Percentiles rank a stretch among this genome's conserved stretches.
Evolutionary conservation across 345 rosid species (phyloP).

Genomic region (Toxicodendron radicans): DNA sequence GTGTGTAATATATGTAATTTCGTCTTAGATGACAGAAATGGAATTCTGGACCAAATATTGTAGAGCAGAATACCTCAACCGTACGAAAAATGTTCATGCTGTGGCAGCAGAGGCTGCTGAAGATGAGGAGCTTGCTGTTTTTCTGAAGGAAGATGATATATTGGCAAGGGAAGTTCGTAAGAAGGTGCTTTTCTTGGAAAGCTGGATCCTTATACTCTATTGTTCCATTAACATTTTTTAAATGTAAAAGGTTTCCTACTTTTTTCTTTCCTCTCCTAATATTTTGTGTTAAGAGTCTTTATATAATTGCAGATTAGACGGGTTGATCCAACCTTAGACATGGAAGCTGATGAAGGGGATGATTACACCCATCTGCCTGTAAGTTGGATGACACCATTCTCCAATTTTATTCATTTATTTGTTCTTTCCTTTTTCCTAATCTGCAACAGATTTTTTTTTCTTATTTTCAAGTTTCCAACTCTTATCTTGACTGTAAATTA

Average conservation of each 20-base stretch:
- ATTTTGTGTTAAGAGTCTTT: constrained; percentile 13
- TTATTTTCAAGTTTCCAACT: neutral
- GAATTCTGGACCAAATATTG: constrained; percentile 97
- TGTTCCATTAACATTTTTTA: constrained; percentile 8
- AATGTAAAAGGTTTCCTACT: constrained; percentile 10
- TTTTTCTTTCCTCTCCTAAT: constrained; percentile 10
- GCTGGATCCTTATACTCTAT: neutral
- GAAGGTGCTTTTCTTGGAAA: constrained; percentile 54
- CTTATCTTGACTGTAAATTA: neutral
- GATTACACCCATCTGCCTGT: constrained; percentile 94
- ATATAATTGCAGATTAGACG: constrained; percentile 61
- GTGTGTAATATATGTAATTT: constrained; percentile 19
- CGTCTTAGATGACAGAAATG: constrained; percentile 75
- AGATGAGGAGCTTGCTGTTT: constrained; percentile 93
- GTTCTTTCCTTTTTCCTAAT: neutral
- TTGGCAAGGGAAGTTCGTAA: constrained; percentile 74
- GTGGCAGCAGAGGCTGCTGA: constrained; percentile 98
- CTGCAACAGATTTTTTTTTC: neutral
- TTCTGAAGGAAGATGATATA: constrained; percentile 84
- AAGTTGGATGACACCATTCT: constrained; percentile 28
- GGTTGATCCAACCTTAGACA: constrained; percentile 93
- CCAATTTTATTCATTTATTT: neutral
- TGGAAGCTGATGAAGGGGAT: constrained; percentile 95
- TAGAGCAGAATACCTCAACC: constrained; percentile 89
- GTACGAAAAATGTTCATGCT: constrained; percentile 66